Evolutionary conservation across 495 filamentous ascomycete genomes (phyloP), one percentile per base, ranked within the genome.

Genomic region (Physcia stellaris): DNA sequence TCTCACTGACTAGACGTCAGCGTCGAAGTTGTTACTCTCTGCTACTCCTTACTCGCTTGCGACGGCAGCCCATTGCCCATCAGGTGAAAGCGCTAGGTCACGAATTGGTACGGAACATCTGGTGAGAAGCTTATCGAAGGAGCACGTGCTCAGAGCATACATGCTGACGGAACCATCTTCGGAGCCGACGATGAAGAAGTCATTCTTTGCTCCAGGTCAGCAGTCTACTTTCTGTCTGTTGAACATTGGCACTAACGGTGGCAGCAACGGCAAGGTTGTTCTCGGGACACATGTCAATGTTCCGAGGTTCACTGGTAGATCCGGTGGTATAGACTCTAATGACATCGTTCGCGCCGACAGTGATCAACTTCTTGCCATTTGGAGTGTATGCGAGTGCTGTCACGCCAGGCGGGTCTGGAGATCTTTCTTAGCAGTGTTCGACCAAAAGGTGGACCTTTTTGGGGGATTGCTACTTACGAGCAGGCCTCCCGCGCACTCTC

Each of bases 151-250:
- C 38, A 92, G 66, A 12, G 80, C 79, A 61, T 90, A 96, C 46
- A 83, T 71, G 61, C 75, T 87, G 45, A 98, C 85, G 21, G 81
- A 86, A 43, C 90, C 92, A 66, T 96, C 86, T 57, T 98, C 90
- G 15, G 83, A 79, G 22, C 86, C 87, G 41, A 80, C 68, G 24
- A 94, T 69, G 60, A 95, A 93, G 52, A 78, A 81, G 43, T 81
- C 75, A 57, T 93, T 77, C 69, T 81, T 41, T n/a, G 42, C 30
- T 33, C 23, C 28, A 11, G 13, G 16, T 52, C 6, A 45, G 32
- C 21, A 11, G 5, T 13, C 11, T 28, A 21, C 17, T 18, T 6
- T 12, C 23, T 13, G 23, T 7, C 37, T 7, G 18, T 2, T 45
- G n/a, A 16, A 17, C 12, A 36, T 27, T 12, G 17, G 23, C 26